A percentile compares a stretch with the other conserved stretches of the same genome.
Evolutionary conservation across 225 moss, liverwort and hornwort species (phyloP).

Genomic region (Lunularia cruciata): DNA sequence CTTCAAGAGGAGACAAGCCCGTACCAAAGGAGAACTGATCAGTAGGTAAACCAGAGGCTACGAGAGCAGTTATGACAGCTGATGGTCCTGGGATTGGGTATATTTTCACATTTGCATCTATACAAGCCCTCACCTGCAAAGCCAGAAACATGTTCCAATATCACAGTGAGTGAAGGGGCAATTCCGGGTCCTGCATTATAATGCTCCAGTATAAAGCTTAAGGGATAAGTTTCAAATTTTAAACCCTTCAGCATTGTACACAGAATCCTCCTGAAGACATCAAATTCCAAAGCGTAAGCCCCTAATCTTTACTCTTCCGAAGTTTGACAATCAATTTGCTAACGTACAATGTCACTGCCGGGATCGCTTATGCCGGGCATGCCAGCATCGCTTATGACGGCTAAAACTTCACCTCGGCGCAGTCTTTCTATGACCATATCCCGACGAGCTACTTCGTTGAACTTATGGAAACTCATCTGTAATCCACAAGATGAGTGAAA

Average conservation of each 20-base stretch:
- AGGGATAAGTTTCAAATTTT: no score
- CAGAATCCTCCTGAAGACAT: no score
- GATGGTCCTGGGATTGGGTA: slow-evolving; percentile 93
- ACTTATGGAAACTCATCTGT: slow-evolving; percentile 99
- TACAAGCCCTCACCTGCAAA: slow-evolving; percentile 84
- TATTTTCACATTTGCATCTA: slow-evolving; percentile 72
- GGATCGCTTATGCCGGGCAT: slow-evolving; percentile 99
- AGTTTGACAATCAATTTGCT: no score
- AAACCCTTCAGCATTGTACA: no score
- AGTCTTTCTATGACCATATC: slow-evolving; percentile 64
- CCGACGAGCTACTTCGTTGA: slow-evolving; percentile 76
- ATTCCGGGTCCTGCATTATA: no score
- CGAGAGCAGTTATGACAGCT: slow-evolving; percentile 81
- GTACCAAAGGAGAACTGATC: slow-evolving; percentile 86
- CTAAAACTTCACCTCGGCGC: slow-evolving; percentile 74
- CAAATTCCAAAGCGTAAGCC: no score
- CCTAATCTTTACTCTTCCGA: no score
- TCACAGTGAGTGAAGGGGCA: no score
- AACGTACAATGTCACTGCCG: slow-evolving; percentile 87
- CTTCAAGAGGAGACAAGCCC: slow-evolving; percentile 8
- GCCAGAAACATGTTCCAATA: not conserved
- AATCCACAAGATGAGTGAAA: slow-evolving; percentile 1
- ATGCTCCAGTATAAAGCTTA: no score
- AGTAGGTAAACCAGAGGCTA: slow-evolving; percentile 92
- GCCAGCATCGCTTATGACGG: slow-evolving; percentile 94